A percentile compares a stretch with the other conserved stretches of the same genome.
Evolutionary conservation across 140 eudicot genomes (phyloP).

Genomic region (Cichorium intybus): DNA sequence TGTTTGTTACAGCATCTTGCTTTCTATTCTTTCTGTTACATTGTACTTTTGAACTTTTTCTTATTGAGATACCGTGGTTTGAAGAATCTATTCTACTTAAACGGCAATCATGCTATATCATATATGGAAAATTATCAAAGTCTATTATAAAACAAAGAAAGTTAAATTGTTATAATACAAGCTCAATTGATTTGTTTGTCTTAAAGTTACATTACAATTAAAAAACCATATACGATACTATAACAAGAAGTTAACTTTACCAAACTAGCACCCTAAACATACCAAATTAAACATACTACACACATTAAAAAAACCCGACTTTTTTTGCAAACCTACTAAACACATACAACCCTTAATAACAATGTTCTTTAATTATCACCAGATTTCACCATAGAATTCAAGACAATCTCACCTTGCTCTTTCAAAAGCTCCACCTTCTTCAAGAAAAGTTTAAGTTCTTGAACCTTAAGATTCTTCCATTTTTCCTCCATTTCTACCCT

Average conservation of each 20-base stretch:
- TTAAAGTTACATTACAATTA: constrained; percentile 22
- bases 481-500: constrained; percentile 39
- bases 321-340: constrained; percentile 29
- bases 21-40: not conserved
- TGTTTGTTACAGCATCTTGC: not conserved
- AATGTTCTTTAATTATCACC: constrained; percentile 33
- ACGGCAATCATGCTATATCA: not conserved
- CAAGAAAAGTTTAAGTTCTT: constrained; percentile 34
- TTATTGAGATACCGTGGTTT: not conserved
- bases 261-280: constrained; percentile 29
- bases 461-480: constrained; percentile 36
- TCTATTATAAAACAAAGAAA: not conserved
- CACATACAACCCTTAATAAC: constrained; percentile 30
- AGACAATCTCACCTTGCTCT: constrained; percentile 29
- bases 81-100: too few relatives aligned
- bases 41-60: not conserved
- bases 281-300: constrained; percentile 31
- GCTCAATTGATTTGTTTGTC: constrained; percentile 18
- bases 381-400: constrained; percentile 31
- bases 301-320: constrained; percentile 21
- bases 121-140: not conserved
- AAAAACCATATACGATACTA: constrained; percentile 1
- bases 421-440: constrained; percentile 35
- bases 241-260: constrained; percentile 20
- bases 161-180: constrained; percentile 9